Base-by-base conservation (phyloP, 805 yeast genomes). In the Wickerhamiella azymoides region DNA sequence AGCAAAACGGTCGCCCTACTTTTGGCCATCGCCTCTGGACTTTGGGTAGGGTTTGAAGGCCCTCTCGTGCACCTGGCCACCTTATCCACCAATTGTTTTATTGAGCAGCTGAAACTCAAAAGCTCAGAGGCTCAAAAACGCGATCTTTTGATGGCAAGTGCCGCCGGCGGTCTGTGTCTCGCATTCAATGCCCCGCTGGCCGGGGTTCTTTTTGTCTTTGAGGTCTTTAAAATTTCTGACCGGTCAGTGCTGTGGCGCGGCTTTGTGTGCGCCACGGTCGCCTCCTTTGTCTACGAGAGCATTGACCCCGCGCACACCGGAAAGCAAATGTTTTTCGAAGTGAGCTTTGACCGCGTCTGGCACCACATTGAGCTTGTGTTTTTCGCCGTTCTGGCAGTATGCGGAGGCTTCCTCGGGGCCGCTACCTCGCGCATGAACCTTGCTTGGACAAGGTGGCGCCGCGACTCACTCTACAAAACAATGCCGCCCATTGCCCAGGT, bases 151-250 rank as follows among this genome's bases (percentile, higher is more conserved):
- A 68, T 80, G 16, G 86, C 93, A 1, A 83, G 88, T 0, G 73
- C 84, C 1, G 88, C 93, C 0, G 79, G 88, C 1, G 95, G 94
- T 5, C 79, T 84, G 19, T 76, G 88, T 0, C 83, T 81, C 11
- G 93, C 94, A 0, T 84, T 84, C 62, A 81, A 80, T 49, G 78
- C 94, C 0, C 94, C 95, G 2, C 77, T 85, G 47, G 94, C 93
- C 7, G 95, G 94, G 1, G 92, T 85, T 1, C 59, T 84, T 27
- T 85, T 84, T 59, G 79, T 81, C 4, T 59, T 82, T 16, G 93
- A 84, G 55, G 42, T 46, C 25, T 55, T 55, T 36, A 26, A 44
- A 28, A 51, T 52, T 28, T 40, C 50, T 10, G 77, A 76, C 50
- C 74, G 79, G 17, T 73, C 70, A 49, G 69, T 79, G 49, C 74